A percentile compares a stretch with the other conserved stretches of the same genome.
These are phyloP conservation scores for Endotrypanum monterogeii DNA, from an alignment of 208 protist species.

Conservation along the genomic window DNA sequence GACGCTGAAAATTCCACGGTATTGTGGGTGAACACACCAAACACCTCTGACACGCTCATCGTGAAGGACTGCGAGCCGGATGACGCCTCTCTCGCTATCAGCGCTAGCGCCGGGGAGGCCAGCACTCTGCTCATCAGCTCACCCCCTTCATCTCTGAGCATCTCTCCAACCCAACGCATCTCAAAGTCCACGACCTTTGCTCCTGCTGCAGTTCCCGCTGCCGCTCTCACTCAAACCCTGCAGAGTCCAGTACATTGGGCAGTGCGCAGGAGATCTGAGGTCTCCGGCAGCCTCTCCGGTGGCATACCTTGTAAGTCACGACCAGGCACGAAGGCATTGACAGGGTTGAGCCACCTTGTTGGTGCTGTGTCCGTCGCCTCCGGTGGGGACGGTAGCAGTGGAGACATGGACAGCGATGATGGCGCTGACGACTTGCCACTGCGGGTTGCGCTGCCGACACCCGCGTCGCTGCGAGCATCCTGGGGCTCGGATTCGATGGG, in stretches of 20 bases:
- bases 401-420: background rate
- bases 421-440: background rate
- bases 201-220: background rate
- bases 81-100: background rate
- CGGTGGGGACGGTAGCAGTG: background rate
- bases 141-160: slow-evolving; percentile 19
- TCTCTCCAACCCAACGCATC: slow-evolving; percentile 14
- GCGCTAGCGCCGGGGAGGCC: background rate
- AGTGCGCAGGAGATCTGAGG: background rate
- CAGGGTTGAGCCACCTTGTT: background rate
- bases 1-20: too few species aligned
- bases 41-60: slow-evolving; percentile 12
- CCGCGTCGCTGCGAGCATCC: background rate
- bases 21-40: slow-evolving; percentile 1
- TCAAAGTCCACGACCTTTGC: slow-evolving; percentile 5
- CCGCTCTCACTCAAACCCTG: background rate
- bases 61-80: background rate
- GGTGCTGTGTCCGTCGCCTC: too few species aligned
- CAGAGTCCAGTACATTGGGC: background rate
- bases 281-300: background rate
- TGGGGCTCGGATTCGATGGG: background rate
- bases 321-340: background rate
- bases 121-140: slow-evolving; percentile 8
- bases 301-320: background rate
- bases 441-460: background rate